phyloP scores from a whole-genome alignment of 2,329 filamentous ascomycete species.

The Thermothelomyces thermophilus region DNA sequence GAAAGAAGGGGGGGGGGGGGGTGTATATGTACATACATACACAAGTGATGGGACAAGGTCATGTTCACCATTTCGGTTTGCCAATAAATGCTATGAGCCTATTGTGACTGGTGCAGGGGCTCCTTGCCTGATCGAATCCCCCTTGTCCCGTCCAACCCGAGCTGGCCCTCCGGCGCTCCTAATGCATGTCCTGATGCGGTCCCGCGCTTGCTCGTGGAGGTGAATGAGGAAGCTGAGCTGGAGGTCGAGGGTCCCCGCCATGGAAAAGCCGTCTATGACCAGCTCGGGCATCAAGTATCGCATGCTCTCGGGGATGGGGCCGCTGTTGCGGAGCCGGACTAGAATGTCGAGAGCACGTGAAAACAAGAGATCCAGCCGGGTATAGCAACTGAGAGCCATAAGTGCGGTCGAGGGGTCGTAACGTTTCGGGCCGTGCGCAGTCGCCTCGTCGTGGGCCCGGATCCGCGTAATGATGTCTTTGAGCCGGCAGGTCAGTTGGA shows the following conservation, averaged over 20 bases:
- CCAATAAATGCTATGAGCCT: too few species aligned
- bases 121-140: background rate
- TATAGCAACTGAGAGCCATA: background rate
- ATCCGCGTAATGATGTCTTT: background rate
- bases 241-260: background rate
- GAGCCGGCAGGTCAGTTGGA: background rate
- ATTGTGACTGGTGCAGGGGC: background rate
- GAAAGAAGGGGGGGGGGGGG: too few species aligned
- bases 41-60: too few species aligned
- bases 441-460: background rate
- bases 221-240: background rate
- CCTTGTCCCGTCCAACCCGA: background rate
- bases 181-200: background rate
- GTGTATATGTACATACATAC: too few species aligned
- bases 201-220: background rate
- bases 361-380: background rate
- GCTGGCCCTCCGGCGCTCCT: background rate
- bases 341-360: background rate
- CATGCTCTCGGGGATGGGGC: background rate
- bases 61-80: too few species aligned
- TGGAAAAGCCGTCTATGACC: constrained; percentile 1
- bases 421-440: background rate
- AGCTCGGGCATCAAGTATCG: background rate
- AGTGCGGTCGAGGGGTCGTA: constrained; percentile 1
- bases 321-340: background rate